These are phyloP conservation scores for Candida nonsorbophila DNA, from an alignment of 805 yeast species.

Conservation along the genomic window DNA sequence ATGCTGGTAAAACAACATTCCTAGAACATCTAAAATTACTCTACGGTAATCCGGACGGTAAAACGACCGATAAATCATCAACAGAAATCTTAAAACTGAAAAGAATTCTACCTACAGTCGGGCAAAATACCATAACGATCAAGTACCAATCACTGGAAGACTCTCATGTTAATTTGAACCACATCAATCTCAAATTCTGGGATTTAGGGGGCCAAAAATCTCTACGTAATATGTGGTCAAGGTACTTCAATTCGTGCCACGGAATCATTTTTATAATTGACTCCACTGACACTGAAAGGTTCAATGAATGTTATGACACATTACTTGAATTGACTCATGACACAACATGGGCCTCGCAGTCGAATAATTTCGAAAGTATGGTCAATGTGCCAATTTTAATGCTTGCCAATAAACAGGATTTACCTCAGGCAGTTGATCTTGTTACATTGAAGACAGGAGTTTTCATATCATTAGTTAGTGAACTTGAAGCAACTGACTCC, in stretches of 20 bases:
- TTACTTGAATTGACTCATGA: constrained; percentile 44
- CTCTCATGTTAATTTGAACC: constrained; percentile 20
- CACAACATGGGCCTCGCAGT: constrained; percentile 31
- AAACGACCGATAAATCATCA: constrained; percentile 7
- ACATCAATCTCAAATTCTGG: constrained; percentile 74
- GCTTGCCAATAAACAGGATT: constrained; percentile 94
- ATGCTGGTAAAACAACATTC: constrained; percentile 83
- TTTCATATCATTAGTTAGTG: constrained; percentile 77
- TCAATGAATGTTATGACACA: constrained; percentile 75
- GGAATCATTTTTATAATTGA: constrained; percentile 92
- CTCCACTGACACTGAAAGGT: constrained; percentile 76
- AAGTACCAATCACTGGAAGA: constrained; percentile 18
- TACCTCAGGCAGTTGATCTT: constrained; percentile 42
- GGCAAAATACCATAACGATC: constrained; percentile 67
- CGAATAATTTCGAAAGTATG: constrained; percentile 13
- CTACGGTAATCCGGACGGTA: constrained; percentile 22
- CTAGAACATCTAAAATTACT: constrained; percentile 36
- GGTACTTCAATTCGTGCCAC: constrained; percentile 81
- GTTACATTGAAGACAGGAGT: constrained; percentile 69
- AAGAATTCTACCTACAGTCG: constrained; percentile 86
- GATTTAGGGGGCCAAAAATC: constrained; percentile 94
- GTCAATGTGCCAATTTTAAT: constrained; percentile 82
- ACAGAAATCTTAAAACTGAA: constrained; percentile 32
- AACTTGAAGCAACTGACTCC: constrained; percentile 84
- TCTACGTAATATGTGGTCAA: constrained; percentile 81